Base-by-base conservation (phyloP, 83 land plant genomes). In the Picea abies region DNA sequence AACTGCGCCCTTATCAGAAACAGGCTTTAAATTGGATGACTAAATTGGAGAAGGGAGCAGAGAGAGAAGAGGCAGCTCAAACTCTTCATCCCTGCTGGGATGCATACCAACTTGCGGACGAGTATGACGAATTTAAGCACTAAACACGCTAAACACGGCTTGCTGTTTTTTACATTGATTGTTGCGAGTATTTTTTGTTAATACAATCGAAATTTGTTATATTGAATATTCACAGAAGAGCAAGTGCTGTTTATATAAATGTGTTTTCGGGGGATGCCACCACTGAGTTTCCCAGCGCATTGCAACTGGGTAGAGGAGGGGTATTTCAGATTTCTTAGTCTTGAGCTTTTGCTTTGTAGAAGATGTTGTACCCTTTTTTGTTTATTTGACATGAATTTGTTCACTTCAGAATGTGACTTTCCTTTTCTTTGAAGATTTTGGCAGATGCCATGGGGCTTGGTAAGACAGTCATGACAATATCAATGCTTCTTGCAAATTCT, bases 361-460 rank as follows among this genome's bases (percentile, higher is more conserved):
- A 67, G 77, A 35, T 22, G 22, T 15, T 26, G 4, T 22, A 37
- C 64, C 47, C 9, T 32, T 64, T 29, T n/a, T 44, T n/a, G 47
- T 19, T 37, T 19, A 63, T 10, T 78, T 32, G 9, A 14, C 66
- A 78, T 75, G 26, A 26, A 73, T 16, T 78, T 58, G 26, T 62
- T 20, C 44, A 29, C 77, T 86, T 49, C 81, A 62, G 29, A 20
- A 29, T 19, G 6, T 61, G 52, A 72, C 25, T 41, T 81, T 62
- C 8, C 20, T 62, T 64, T 32, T 62, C 32, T 39, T 81, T 91
- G 86, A 68, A 97, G 99, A 97, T 97, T 80, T 84, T 97, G 87
- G 98, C 98, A 86, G 99, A 97, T 92, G 93, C 99, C 41, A 97
- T 97, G 98, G 99, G 98, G 17, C 93, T 97, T 68, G 99, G 99